Evolutionary conservation across 768 basidiomycete species (phyloP).

Genomic region (Cubamyces sp.): DNA sequence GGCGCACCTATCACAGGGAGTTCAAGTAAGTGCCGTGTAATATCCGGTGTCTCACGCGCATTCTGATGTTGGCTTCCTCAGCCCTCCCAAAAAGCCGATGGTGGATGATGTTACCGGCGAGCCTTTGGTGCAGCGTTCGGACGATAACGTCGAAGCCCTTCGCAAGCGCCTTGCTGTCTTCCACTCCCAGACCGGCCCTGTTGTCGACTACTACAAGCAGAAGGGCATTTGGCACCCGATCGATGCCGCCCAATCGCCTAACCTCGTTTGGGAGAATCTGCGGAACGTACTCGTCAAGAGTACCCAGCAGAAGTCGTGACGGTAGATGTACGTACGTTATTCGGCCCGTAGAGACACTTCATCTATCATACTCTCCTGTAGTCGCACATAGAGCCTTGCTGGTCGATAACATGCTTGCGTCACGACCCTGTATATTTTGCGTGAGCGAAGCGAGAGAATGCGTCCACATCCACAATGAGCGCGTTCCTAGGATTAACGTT

Average conservation of each 20-base stretch:
- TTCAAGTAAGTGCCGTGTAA: slow-evolving; percentile 71
- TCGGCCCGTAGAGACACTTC: slow-evolving; percentile 19
- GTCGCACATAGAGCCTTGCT: slow-evolving; percentile 16
- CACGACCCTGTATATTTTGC: no score
- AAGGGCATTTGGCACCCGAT: slow-evolving; percentile 89
- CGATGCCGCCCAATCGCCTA: slow-evolving; percentile 93
- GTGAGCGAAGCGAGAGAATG: no score
- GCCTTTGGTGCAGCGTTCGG: slow-evolving; percentile 94
- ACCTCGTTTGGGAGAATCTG: slow-evolving; percentile 88
- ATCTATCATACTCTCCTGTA: slow-evolving; percentile 21
- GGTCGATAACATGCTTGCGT: neutral
- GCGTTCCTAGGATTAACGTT: no score
- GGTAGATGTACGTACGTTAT: slow-evolving; percentile 7
- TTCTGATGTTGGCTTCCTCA: slow-evolving; percentile 37
- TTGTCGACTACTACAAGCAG: slow-evolving; percentile 93
- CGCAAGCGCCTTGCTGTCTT: slow-evolving; percentile 87
- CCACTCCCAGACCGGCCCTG: slow-evolving; percentile 94
- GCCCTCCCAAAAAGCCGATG: slow-evolving; percentile 97
- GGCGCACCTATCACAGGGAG: slow-evolving; percentile 92
- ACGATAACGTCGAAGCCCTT: slow-evolving; percentile 96
- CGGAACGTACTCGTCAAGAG: slow-evolving; percentile 58
- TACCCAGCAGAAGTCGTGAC: slow-evolving; percentile 8
- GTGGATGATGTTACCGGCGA: slow-evolving; percentile 94
- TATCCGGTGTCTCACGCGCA: neutral
- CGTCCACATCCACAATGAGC: no score